Base-by-base conservation (phyloP, 352 stramenopile species). In the Globisporangium nodosum region DNA sequence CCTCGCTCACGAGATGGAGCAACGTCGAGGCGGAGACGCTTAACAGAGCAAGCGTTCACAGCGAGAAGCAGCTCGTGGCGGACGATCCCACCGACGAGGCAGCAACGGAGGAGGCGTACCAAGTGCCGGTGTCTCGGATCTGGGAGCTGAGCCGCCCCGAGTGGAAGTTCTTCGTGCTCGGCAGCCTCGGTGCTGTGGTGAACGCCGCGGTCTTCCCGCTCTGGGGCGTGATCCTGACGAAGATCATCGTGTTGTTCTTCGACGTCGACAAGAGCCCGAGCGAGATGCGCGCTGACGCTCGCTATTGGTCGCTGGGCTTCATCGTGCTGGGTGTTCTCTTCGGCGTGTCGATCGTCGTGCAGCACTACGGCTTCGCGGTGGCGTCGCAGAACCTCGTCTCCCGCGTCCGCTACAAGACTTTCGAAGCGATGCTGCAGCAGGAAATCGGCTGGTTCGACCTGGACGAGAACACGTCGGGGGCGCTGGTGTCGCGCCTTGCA, bases 371-470 rank as follows among this genome's bases (percentile, higher is more conserved):
- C 18, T 92, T 92, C 20, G 73, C 58, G 1, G 65, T 87, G 8
- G 72, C 75, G 13, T 73, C 71, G 5, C 68, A 82, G 50, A 59
- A 67, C 2, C 64, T 92, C 13, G 69, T 81, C n/a, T 61, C 63
- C 39, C 74, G 79, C 1, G 61, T 94, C 0, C 75, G 82, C 9
- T 45, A 57, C 0, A 33, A 54, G 4, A 71, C 71, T 15, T 92
- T 87, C 49, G 21, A 53, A 11, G 64, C 72, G 1, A 93, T 94
- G 68, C 63, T 96, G 21, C 57, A 60, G 5, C 85, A 92, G 53
- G 82, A 95, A 40, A 67, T 92, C 33, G 82, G 66, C 3, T 95
- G 82, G 76, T 94, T 92, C 51, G 85, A 94, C 49, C 27, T 63
- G 31, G 62, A 83, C 4, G 63, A 73, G 8, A 89, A 94, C 63